Evolutionary conservation across 1,139 yeast species (phyloP).

Genomic region (Zygosaccharomyces sapae): DNA sequence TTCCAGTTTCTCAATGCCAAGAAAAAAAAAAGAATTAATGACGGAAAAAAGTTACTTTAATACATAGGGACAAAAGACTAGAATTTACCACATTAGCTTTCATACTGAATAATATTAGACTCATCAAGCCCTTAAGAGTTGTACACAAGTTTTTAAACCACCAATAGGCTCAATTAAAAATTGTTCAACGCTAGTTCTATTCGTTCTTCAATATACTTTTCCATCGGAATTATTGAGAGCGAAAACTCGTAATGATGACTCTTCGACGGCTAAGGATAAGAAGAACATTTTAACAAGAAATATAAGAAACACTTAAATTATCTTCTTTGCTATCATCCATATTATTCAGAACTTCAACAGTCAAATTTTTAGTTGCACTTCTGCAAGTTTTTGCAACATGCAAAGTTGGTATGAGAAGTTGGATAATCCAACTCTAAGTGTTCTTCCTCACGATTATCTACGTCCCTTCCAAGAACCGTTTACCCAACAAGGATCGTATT

Average conservation of each 20-base stretch:
- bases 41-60: no score
- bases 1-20: no score
- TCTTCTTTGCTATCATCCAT: no score
- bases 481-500: constrained; percentile 53
- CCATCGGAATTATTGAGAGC: constrained; percentile 12
- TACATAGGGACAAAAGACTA: no score
- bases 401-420: constrained; percentile 62
- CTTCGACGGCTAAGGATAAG: constrained; percentile 6
- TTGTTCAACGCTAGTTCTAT: background rate
- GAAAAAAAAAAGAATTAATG: no score
- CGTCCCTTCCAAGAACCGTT: constrained; percentile 68
- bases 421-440: constrained; percentile 79
- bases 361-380: no score
- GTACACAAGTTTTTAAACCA: no score
- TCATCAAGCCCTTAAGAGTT: no score
- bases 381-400: constrained; percentile 1
- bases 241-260: constrained; percentile 5
- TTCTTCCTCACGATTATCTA: constrained; percentile 81
- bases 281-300: background rate
- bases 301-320: background rate
- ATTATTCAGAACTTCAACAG: no score
- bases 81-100: no score
- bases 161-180: no score
- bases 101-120: no score
- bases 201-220: background rate